A percentile compares a stretch with the other conserved stretches of the same genome.
These are phyloP conservation scores for Phellinidium pouzarii DNA, from an alignment of 1,284 basidiomycete species.

Conservation along the genomic window DNA sequence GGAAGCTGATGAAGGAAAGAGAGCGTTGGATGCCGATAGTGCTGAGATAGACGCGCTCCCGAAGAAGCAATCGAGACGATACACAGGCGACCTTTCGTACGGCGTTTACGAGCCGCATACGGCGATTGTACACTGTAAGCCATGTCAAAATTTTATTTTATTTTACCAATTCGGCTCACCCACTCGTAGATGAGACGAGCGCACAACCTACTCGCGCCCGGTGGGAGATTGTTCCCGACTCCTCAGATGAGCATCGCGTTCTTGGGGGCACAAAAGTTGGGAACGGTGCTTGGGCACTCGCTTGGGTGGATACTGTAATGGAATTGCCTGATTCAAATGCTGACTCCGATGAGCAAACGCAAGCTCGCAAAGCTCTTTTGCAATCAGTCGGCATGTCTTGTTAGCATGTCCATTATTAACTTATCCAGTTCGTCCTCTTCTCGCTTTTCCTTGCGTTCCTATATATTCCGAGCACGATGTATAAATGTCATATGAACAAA, in stretches of 20 bases:
- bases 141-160: too few species aligned
- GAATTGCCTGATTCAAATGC: conserved; percentile 30
- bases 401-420: not conserved
- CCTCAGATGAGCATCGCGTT: conserved; percentile 36
- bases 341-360: conserved; percentile 21
- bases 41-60: conserved; percentile 24
- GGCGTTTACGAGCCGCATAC: conserved; percentile 73
- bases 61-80: conserved; percentile 28
- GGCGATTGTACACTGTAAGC: conserved; percentile 60
- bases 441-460: not conserved
- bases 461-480: not conserved
- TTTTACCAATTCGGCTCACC: conserved; percentile 14
- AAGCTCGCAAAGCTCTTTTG: conserved; percentile 5
- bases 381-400: not conserved
- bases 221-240: conserved; percentile 53
- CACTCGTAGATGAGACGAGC: conserved; percentile 52
- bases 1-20: conserved; percentile 27
- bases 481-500: too few species aligned
- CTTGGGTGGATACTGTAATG: conserved; percentile 72
- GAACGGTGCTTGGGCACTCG: conserved; percentile 69
- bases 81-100: conserved; percentile 33
- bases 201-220: conserved; percentile 60
- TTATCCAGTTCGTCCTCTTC: not conserved
- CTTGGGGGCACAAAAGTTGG: conserved; percentile 69
- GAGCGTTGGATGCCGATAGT: conserved; percentile 20